Evolutionary conservation across 2,329 filamentous ascomycete species (phyloP).

Genomic region (Talaromyces sp.): DNA sequence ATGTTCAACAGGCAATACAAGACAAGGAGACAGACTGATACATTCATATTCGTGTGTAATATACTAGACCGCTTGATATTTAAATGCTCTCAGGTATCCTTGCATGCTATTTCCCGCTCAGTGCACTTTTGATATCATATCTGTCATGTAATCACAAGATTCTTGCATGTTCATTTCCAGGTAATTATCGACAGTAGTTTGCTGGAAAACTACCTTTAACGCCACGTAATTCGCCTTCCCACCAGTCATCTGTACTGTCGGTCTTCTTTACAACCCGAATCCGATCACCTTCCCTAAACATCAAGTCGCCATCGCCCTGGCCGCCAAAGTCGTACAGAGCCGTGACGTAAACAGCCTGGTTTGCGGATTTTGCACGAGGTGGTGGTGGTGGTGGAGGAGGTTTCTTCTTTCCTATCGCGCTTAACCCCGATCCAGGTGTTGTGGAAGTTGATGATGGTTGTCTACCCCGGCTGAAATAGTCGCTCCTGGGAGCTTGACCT

Average conservation of each 20-base stretch:
- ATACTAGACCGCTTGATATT: background rate
- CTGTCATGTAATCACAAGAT: background rate
- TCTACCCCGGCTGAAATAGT: conserved; percentile 44
- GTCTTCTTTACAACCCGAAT: conserved; percentile 78
- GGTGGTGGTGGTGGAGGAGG: conserved; percentile 74
- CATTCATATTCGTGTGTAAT: background rate
- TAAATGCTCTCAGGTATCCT: background rate
- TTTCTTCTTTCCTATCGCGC: conserved; percentile 61
- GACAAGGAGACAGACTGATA: background rate
- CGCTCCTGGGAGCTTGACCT: conserved; percentile 38
- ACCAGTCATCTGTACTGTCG: conserved; percentile 79
- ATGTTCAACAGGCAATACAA: background rate
- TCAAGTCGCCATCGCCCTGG: conserved; percentile 66
- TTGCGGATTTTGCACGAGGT: conserved; percentile 59
- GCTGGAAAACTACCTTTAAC: conserved; percentile 72
- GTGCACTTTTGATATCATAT: background rate
- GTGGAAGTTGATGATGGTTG: conserved; percentile 37
- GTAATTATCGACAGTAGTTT: conserved; percentile 64
- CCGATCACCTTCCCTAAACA: conserved; percentile 71
- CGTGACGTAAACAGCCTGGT: conserved; percentile 57
- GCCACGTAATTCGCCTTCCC: conserved; percentile 73
- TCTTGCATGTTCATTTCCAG: background rate
- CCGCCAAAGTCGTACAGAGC: conserved; percentile 74
- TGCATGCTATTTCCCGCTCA: background rate
- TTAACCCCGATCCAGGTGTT: conserved; percentile 27